A percentile compares a stretch with the other conserved stretches of the same genome.
Conservation (phyloP, 176 grass and related monocot species). For the Poa pratensis region DNA sequence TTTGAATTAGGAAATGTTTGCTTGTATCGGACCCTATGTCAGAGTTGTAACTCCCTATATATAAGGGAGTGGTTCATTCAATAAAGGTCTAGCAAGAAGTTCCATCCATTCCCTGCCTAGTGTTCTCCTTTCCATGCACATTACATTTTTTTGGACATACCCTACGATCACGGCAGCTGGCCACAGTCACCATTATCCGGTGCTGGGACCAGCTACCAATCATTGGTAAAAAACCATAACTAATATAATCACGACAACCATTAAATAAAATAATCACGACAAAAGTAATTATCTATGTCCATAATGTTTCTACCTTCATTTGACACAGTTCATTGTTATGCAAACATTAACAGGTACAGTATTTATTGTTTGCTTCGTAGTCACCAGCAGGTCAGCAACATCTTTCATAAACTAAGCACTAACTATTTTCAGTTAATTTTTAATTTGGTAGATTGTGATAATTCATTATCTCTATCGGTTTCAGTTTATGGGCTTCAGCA, state of each 20-base stretch:
- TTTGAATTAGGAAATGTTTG: constrained; percentile 4
- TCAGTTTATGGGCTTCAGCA: constrained; percentile 88
- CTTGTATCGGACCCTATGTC: neutral
- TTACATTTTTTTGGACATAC: neutral
- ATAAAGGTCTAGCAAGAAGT: constrained; percentile 15
- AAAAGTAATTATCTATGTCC: neutral
- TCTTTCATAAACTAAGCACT: constrained; percentile 22
- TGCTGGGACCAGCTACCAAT: constrained; percentile 12
- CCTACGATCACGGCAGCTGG: neutral
- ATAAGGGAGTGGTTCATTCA: constrained; percentile 8
- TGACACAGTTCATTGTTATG: constrained; percentile 35
- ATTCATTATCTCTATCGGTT: constrained; percentile 44
- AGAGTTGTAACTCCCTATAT: constrained; percentile 3
- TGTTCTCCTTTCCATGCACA: neutral
- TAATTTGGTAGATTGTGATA: constrained; percentile 35
- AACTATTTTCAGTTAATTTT: constrained; percentile 35
- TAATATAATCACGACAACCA: neutral
- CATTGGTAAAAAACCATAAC: neutral
- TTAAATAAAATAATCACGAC: constrained; percentile 17
- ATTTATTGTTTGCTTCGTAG: constrained; percentile 82
- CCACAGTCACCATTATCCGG: neutral
- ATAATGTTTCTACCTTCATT: constrained; percentile 18
- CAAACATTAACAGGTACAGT: constrained; percentile 67
- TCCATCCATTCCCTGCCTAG: neutral
- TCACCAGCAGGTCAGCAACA: constrained; percentile 75